Base-by-base conservation (phyloP, 169 alveolate genomes). In the Perkinsus marinus region DNA sequence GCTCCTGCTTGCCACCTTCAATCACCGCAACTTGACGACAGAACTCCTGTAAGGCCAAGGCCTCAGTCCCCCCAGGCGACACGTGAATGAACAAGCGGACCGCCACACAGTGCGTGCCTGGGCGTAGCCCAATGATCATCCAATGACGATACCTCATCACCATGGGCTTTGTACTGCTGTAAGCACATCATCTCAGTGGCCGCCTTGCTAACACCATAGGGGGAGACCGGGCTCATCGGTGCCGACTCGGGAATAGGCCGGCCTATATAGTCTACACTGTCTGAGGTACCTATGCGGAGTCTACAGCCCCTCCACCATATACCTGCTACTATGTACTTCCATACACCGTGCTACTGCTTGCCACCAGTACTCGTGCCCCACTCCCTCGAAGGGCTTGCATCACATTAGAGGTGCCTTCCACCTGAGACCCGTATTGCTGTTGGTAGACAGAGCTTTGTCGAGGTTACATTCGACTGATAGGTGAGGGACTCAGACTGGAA, bases 41-140 rank as follows among this genome's bases (percentile, higher is more conserved):
- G 91, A 90, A 90, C 39, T 90, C 57, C 68, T 90, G 91, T 6
- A 90, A 69, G 69, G 69, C 57, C 69, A 90, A 43, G 2, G 43
- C 79, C 30, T 90, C 91, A 6, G 91, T 90, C 39, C 91, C 91
- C 26, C 91, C 91, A 39, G 43, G 69, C 41, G 91, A 43, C 69
- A 90, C 57, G 36, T 90, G 91, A 39, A 90, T 90, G n/a, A 90
- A 90, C 41, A 90, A n/a, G 30, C 91, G 91, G 0, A 57, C 91
- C 6, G 57, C 91, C 37, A 43, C 57, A 0, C 79, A 26, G 39
- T 90, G 43, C 5, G 57, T 38, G 16, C 68, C 68, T 30, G 43
- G 39, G 36, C 39, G 68, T 3, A 39, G 91, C 57, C 68, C 91
- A n/a, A 89, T 34, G 2, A 19, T n/a, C 47, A 38, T n/a, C 39